These are phyloP conservation scores for Fusarium gaditjirri DNA, from an alignment of 2,329 filamentous ascomycete species.

Conservation along the genomic window DNA sequence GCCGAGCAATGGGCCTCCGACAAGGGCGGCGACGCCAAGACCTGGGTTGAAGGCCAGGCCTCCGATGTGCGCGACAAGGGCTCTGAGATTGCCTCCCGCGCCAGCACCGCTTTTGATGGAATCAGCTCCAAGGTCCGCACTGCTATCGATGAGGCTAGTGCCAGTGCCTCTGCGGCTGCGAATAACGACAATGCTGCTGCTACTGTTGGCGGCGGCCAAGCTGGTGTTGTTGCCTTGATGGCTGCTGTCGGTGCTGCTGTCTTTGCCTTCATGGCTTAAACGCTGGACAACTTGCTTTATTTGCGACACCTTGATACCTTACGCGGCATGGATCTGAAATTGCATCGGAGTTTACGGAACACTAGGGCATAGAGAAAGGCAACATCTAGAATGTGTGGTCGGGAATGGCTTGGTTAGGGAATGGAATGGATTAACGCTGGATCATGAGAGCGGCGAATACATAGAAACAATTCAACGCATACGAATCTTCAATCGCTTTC, in stretches of 20 bases:
- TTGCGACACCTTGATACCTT: slow-evolving; percentile 17
- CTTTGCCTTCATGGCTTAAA: slow-evolving; percentile 30
- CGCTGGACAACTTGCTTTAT: background rate
- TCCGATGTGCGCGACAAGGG: slow-evolving; percentile 5
- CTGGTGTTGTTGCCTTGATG: slow-evolving; percentile 29
- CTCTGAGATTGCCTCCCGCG: slow-evolving; percentile 5
- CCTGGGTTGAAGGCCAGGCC: slow-evolving; percentile 4
- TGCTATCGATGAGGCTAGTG: slow-evolving; percentile 20
- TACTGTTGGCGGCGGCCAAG: slow-evolving; percentile 5
- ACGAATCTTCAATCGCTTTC: background rate
- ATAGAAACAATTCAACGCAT: slow-evolving; percentile 2
- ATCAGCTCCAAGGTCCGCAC: slow-evolving; percentile 18
- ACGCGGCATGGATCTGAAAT: slow-evolving; percentile 7
- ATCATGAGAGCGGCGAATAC: slow-evolving; percentile 12
- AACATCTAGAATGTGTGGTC: slow-evolving; percentile 13
- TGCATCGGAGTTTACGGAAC: slow-evolving; percentile 24
- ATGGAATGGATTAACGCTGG: slow-evolving; percentile 1
- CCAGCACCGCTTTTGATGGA: slow-evolving; percentile 19
- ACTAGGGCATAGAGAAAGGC: slow-evolving; percentile 11
- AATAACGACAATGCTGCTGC: slow-evolving; percentile 33
- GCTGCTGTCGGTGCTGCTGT: slow-evolving; percentile 41
- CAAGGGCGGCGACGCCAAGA: slow-evolving; percentile 15
- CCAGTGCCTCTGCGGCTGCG: slow-evolving; percentile 10
- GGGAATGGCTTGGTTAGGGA: slow-evolving; percentile 2
- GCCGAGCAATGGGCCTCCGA: slow-evolving; percentile 15